Base-by-base conservation (phyloP, 495 filamentous ascomycete genomes). In the Xylaria sp. region DNA sequence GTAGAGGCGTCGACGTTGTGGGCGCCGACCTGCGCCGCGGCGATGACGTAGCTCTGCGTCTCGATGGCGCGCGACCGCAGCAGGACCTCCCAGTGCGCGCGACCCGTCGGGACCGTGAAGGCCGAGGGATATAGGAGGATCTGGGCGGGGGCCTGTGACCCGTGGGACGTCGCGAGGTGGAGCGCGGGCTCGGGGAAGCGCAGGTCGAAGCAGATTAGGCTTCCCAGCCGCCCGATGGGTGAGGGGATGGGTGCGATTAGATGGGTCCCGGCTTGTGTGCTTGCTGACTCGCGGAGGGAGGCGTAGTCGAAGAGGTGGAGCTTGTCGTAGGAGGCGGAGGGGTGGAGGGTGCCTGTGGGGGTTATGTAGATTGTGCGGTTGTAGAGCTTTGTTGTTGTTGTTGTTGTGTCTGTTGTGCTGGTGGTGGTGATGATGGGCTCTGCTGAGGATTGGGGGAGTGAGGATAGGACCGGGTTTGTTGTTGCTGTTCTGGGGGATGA, bases 191-290 rank as follows among this genome's bases (percentile, higher is more conserved):
- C 93, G 0, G 95, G 91, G 73, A 97, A 98, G 0, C 95, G 91
- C 48, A 94, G 87, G 82, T 98, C 95, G 78, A 97, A 98, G 78
- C 95, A 98, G 31, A 97, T 97, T 29, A 90, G 84, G 29, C 92
- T 77, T 5, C 92, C 95, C 2, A 98, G 85, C 35, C 88, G 88
- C 0, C 95, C 95, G 12, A 97, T 76, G 0, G 87, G 79, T 0
- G 92, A 95, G 5, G 88, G 80, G 75, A 97, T 92, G 0, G 95
- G 95, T 0, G 88, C 81, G 3, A 75, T 74, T 46, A 88, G 79
- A 7, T 29, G 0, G 0, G 67, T 53, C 0, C 86, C 86, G 0
- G 78, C 75, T 58, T 83, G 78, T 5, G 80, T 82, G 57, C 72
- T 84, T 15, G 74, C 62, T 40, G 75, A 75, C 43, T 80, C 76